phyloP scores from a whole-genome alignment of 768 basidiomycete genomes.

The Mycena albidolilacea region DNA sequence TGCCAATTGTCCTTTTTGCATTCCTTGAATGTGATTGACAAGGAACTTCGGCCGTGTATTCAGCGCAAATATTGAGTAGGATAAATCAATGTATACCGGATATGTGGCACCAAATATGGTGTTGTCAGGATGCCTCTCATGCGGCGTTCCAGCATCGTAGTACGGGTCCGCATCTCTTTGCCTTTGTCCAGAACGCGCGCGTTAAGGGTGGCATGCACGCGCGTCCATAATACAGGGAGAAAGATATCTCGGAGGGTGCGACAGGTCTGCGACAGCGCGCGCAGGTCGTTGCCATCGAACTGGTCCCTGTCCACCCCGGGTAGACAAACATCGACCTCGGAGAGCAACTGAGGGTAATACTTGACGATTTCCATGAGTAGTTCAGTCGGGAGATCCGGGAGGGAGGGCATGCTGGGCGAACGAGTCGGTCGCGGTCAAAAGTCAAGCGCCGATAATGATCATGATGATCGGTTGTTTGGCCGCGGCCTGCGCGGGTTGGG shows the following conservation, averaged over 20 bases:
- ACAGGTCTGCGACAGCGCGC: constrained; percentile 26
- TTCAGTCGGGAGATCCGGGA: too few species aligned
- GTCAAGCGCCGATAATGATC: too few species aligned
- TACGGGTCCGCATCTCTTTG: constrained; percentile 1
- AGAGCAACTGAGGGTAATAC: too few species aligned
- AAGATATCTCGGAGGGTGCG: constrained; percentile 10
- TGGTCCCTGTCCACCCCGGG: neutral
- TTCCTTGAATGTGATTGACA: constrained; percentile 12
- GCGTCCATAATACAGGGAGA: constrained; percentile 18
- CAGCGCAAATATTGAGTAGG: too few species aligned
- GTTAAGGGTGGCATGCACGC: constrained; percentile 1
- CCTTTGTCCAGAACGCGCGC: neutral
- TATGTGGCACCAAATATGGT: constrained; percentile 8
- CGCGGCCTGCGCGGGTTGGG: too few species aligned
- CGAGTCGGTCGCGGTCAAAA: too few species aligned
- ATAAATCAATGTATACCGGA: constrained; percentile 2
- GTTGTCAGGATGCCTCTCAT: constrained; percentile 28
- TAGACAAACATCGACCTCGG: neutral
- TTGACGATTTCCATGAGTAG: too few species aligned
- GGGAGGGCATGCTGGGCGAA: too few species aligned
- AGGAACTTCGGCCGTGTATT: neutral
- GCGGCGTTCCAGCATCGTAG: constrained; percentile 24
- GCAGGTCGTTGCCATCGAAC: constrained; percentile 23
- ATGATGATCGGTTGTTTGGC: too few species aligned
- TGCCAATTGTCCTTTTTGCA: constrained; percentile 20